Conservation (phyloP, 495 filamentous ascomycete genomes). For the Penicillium bialowiezense region DNA sequence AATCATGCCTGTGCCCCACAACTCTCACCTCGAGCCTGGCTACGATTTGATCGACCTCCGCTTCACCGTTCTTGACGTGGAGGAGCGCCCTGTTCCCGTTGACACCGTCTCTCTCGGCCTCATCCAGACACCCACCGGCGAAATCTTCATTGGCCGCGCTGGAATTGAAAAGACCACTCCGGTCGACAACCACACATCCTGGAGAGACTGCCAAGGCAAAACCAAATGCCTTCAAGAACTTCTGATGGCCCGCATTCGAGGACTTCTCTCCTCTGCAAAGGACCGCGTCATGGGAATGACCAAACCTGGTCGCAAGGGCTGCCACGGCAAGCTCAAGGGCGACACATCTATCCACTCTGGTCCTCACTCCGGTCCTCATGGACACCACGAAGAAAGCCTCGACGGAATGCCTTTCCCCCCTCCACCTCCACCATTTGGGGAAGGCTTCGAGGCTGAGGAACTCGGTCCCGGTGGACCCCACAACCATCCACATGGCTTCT, state of each 20-base stretch:
- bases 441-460: conserved; percentile 2
- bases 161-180: conserved; percentile 37
- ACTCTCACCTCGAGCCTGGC: conserved; percentile 25
- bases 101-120: conserved; percentile 46
- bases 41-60: conserved; percentile 37
- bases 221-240: conserved; percentile 38
- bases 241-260: conserved; percentile 37
- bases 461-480: conserved; percentile 15
- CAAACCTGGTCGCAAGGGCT: conserved; percentile 30
- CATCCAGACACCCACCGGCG: conserved; percentile 34
- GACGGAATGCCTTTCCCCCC: conserved; percentile 12
- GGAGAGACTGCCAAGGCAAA: conserved; percentile 42
- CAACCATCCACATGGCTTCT: conserved; percentile 10
- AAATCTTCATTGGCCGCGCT: conserved; percentile 37
- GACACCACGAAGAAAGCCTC: conserved; percentile 9
- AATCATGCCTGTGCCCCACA: conserved; percentile 29
- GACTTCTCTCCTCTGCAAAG: conserved; percentile 38
- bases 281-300: conserved; percentile 34
- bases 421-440: conserved; percentile 2
- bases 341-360: conserved; percentile 10
- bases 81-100: conserved; percentile 47
- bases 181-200: conserved; percentile 31
- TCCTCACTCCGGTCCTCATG: conserved; percentile 13
- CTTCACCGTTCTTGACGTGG: conserved; percentile 49
- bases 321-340: conserved; percentile 26